phyloP scores from a whole-genome alignment of 208 protist species.

The Acanthamoeba rhysodes region DNA sequence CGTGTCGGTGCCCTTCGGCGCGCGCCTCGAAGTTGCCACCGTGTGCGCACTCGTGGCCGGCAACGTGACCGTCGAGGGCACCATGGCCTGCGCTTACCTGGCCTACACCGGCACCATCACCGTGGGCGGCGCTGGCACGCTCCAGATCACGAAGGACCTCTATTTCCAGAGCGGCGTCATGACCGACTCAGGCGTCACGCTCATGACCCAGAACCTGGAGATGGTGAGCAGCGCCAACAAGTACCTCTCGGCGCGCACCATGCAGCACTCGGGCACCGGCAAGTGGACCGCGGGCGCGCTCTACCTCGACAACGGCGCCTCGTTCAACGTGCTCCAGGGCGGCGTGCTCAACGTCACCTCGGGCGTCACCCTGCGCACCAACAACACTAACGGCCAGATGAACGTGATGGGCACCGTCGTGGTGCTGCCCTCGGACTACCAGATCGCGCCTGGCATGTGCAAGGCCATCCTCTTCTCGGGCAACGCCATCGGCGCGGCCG shows the following conservation, averaged over 20 bases:
- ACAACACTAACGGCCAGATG: background rate
- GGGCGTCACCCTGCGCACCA: constrained; percentile 12
- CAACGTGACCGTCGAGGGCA: constrained; percentile 67
- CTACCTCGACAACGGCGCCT: constrained; percentile 52
- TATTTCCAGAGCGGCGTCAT: constrained; percentile 61
- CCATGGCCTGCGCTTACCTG: constrained; percentile 67
- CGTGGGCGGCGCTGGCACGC: constrained; percentile 43
- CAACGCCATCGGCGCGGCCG: background rate
- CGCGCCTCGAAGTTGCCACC: background rate
- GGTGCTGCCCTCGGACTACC: constrained; percentile 19
- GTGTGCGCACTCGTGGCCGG: constrained; percentile 53
- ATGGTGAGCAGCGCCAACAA: constrained; percentile 63
- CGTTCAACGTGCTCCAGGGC: constrained; percentile 59
- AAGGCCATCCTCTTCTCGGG: constrained; percentile 35
- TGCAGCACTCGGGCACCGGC: constrained; percentile 57
- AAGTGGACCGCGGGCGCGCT: constrained; percentile 70
- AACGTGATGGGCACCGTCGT: constrained; percentile 61
- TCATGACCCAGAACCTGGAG: background rate
- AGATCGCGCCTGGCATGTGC: background rate
- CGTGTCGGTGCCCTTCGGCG: constrained; percentile 43
- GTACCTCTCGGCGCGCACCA: constrained; percentile 57
- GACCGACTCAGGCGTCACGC: constrained; percentile 34
- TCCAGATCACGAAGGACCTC: constrained; percentile 61
- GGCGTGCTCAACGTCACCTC: constrained; percentile 54
- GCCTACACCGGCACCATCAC: constrained; percentile 18